These are phyloP conservation scores for Capniomyces stellatus DNA, from an alignment of 371 early-diverging fungal species.

Conservation along the genomic window DNA sequence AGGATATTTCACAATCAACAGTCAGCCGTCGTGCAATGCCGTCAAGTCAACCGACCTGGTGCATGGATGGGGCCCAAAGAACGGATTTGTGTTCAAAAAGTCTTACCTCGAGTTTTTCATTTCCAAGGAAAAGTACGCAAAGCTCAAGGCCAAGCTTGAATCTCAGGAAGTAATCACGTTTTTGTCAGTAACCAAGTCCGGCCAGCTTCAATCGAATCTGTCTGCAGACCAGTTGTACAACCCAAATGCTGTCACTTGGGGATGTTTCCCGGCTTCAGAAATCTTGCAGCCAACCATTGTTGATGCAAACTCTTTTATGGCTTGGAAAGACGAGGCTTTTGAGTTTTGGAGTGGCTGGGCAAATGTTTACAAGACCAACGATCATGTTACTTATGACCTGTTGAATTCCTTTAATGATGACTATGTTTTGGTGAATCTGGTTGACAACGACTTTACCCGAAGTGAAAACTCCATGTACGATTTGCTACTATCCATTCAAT, in stretches of 20 bases:
- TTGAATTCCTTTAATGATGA: constrained; percentile 47
- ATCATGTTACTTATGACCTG: constrained; percentile 35
- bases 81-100: constrained; percentile 94
- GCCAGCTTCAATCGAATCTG: constrained; percentile 73
- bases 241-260: constrained; percentile 97
- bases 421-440: constrained; percentile 88
- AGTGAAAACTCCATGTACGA: constrained; percentile 34
- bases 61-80: constrained; percentile 93
- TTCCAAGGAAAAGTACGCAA: constrained; percentile 44
- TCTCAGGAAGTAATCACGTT: constrained; percentile 43
- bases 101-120: constrained; percentile 93
- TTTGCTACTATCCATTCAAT: background rate
- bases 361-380: constrained; percentile 35
- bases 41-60: constrained; percentile 53
- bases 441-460: constrained; percentile 83
- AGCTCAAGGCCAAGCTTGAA: constrained; percentile 40
- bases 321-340: constrained; percentile 97
- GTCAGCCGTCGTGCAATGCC: constrained; percentile 91
- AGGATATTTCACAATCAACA: constrained; percentile 89
- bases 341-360: constrained; percentile 89
- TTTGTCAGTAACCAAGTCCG: constrained; percentile 76
- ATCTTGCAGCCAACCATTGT: constrained; percentile 94
- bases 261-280: constrained; percentile 95
- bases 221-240: constrained; percentile 50
- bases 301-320: constrained; percentile 77